A percentile compares a stretch with the other conserved stretches of the same genome.
Conservation (phyloP, 371 early-diverging fungal genomes). For the Lichtheimia ornata region DNA sequence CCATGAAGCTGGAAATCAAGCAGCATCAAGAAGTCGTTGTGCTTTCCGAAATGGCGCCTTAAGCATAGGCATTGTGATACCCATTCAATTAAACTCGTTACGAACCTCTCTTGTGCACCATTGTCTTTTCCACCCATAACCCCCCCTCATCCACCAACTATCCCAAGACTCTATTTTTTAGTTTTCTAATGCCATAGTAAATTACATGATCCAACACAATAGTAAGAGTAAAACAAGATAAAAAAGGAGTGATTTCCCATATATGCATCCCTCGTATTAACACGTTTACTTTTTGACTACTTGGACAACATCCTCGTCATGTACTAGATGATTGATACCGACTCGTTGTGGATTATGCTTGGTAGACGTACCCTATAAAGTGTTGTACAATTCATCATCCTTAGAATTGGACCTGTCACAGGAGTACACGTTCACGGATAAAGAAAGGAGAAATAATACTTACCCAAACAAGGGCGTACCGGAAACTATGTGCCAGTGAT, state of each 20-base stretch:
- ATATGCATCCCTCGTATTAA: too few species aligned
- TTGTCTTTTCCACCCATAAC: too few species aligned
- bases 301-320: conserved; percentile 99
- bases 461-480: conserved; percentile 93
- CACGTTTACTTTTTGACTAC: conserved; percentile 69
- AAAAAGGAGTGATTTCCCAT: too few species aligned
- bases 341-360: conserved; percentile 97
- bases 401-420: background rate
- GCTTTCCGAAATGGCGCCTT: conserved; percentile 17
- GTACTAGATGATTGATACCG: conserved; percentile 91
- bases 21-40: conserved; percentile 41
- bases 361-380: conserved; percentile 77
- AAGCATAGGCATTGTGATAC: background rate
- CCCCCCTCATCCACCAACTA: too few species aligned
- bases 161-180: too few species aligned
- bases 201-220: too few species aligned
- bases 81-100: too few species aligned
- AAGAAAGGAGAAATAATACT: conserved; percentile 12
- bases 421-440: background rate
- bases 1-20: conserved; percentile 33
- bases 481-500: conserved; percentile 87
- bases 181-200: too few species aligned
- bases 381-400: background rate
- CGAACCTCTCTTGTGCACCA: too few species aligned
- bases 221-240: too few species aligned